phyloP scores from a whole-genome alignment of 2,329 filamentous ascomycete species.

The Claviceps fusiformis region DNA sequence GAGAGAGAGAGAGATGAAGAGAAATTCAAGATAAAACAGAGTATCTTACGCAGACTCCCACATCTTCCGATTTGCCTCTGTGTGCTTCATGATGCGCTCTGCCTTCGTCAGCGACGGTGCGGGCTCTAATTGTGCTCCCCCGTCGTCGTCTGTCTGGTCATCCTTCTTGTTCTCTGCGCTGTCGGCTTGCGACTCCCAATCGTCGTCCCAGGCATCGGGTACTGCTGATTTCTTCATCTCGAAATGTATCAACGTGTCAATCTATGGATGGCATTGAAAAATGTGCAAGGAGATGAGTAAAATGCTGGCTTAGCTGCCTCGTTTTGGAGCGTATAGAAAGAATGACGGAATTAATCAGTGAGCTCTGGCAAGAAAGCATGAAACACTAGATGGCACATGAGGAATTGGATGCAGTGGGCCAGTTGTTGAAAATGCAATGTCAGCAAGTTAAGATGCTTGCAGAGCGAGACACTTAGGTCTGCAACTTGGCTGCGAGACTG shows the following conservation, averaged over 20 bases:
- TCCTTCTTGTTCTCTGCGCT: conserved; percentile 24
- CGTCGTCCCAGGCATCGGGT: conserved; percentile 78
- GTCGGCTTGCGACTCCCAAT: conserved; percentile 75
- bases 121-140: conserved; percentile 1
- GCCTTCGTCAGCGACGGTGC: conserved; percentile 47
- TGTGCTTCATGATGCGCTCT: conserved; percentile 67
- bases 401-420: neutral
- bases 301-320: neutral
- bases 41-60: conserved; percentile 70
- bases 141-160: conserved; percentile 17
- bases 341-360: neutral
- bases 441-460: neutral
- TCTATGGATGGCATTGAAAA: neutral
- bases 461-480: neutral
- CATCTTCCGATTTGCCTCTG: conserved; percentile 68
- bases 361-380: neutral
- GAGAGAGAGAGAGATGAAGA: neutral
- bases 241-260: neutral
- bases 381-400: neutral
- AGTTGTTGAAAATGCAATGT: neutral
- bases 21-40: conserved; percentile 5
- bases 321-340: neutral
- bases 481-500: neutral
- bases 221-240: conserved; percentile 35
- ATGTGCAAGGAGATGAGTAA: neutral